These are phyloP conservation scores for Westerdykella sp. DNA, from an alignment of 2,329 filamentous ascomycete species.

Conservation along the genomic window DNA sequence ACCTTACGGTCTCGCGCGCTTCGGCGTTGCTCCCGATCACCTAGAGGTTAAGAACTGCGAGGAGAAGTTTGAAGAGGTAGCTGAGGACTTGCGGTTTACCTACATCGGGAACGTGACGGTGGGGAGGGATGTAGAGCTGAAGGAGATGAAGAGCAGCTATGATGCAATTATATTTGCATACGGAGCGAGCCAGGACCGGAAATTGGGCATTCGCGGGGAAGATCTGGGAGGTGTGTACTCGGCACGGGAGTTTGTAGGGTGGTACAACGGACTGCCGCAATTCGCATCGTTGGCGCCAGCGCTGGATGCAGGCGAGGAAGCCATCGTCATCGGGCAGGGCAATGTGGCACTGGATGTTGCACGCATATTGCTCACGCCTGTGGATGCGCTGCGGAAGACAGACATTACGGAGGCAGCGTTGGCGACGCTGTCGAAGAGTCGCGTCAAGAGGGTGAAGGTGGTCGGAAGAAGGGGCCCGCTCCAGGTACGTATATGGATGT, in stretches of 20 bases:
- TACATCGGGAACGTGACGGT: constrained; percentile 88
- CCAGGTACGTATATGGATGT: constrained; percentile 52
- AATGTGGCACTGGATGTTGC: constrained; percentile 95
- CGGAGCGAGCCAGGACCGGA: constrained; percentile 77
- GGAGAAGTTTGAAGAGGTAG: constrained; percentile 87
- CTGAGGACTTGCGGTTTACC: constrained; percentile 71
- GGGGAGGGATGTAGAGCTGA: constrained; percentile 62
- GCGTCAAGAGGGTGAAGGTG: constrained; percentile 73
- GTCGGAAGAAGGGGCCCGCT: constrained; percentile 83
- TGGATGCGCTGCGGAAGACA: constrained; percentile 68
- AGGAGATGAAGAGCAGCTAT: constrained; percentile 70
- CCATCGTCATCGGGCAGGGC: constrained; percentile 85
- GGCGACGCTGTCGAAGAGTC: constrained; percentile 64
- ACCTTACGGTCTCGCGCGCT: constrained; percentile 85
- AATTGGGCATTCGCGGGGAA: constrained; percentile 75
- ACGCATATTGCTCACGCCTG: constrained; percentile 71
- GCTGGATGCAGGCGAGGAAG: constrained; percentile 69
- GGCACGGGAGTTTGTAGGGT: constrained; percentile 88
- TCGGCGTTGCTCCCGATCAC: constrained; percentile 96
- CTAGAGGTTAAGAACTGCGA: constrained; percentile 99
- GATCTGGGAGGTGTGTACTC: constrained; percentile 72
- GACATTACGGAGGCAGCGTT: constrained; percentile 86
- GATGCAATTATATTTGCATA: constrained; percentile 91
- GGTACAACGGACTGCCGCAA: constrained; percentile 95
- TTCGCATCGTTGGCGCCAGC: constrained; percentile 67